Conservation (phyloP, 2,329 filamentous ascomycete species). For the Scytalidium sp. region DNA sequence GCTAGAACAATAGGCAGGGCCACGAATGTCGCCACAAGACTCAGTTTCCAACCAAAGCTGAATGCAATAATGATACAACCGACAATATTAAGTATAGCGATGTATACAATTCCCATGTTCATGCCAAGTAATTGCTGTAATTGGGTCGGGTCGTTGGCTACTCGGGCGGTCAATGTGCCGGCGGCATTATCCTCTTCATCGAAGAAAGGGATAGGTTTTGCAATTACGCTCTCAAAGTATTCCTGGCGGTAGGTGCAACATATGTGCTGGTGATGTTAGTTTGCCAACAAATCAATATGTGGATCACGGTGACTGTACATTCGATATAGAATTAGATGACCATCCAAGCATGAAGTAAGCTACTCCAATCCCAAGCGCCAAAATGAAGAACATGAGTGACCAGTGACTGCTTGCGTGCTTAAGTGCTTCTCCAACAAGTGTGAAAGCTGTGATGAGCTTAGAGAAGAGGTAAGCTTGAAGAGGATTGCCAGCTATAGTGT, state of each 20-base stretch:
- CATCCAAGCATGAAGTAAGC: constrained; percentile 28
- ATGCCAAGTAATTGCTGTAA: constrained; percentile 47
- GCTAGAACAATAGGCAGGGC: constrained; percentile 47
- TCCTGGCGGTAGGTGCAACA: constrained; percentile 36
- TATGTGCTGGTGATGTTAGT: constrained; percentile 23
- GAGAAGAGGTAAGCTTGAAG: constrained; percentile 32
- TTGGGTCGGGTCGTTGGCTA: constrained; percentile 46
- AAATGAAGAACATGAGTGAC: constrained; percentile 47
- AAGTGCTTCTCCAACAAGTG: constrained; percentile 13
- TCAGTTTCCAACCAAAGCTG: constrained; percentile 73
- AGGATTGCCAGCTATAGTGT: constrained; percentile 32
- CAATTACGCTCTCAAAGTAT: constrained; percentile 42
- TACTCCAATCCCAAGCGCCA: constrained; percentile 36
- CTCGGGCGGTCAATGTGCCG: constrained; percentile 42
- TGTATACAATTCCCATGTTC: constrained; percentile 52
- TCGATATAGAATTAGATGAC: constrained; percentile 35
- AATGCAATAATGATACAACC: constrained; percentile 67
- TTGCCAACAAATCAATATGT: constrained; percentile 26
- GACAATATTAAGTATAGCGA: constrained; percentile 62
- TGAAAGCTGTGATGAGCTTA: constrained; percentile 28
- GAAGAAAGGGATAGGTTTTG: constrained; percentile 39
- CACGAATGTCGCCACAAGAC: constrained; percentile 63
- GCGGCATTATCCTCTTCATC: constrained; percentile 43
- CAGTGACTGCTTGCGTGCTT: constrained; percentile 37
- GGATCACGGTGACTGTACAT: constrained; percentile 24